A percentile compares a stretch with the other conserved stretches of the same genome.
phyloP scores from a whole-genome alignment of 2,329 filamentous ascomycete species.

The Nemania abortiva region DNA sequence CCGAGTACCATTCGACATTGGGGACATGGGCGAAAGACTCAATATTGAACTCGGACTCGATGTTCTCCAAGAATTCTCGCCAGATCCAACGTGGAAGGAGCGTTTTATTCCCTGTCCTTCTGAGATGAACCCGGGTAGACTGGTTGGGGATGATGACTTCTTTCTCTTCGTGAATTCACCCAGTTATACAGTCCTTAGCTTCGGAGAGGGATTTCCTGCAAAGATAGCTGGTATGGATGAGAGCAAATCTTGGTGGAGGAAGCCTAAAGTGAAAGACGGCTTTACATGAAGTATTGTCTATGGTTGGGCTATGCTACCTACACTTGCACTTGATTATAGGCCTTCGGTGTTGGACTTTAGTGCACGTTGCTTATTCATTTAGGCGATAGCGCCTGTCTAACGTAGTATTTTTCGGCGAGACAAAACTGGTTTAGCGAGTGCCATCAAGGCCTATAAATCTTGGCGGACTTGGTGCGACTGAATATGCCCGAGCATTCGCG shows the following conservation, averaged over 20 bases:
- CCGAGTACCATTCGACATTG: slow-evolving; percentile 19
- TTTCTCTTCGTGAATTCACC: slow-evolving; percentile 46
- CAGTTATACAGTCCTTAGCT: slow-evolving; percentile 48
- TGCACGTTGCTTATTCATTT: slow-evolving; percentile 1
- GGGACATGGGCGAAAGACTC: slow-evolving; percentile 26
- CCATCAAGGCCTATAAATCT: slow-evolving; percentile 14
- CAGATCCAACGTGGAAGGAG: slow-evolving; percentile 29
- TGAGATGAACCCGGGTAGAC: slow-evolving; percentile 30
- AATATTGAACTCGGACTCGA: slow-evolving; percentile 35
- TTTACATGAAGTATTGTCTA: slow-evolving; percentile 11
- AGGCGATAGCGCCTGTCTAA: background rate
- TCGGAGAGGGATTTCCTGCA: slow-evolving; percentile 41
- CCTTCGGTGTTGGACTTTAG: background rate
- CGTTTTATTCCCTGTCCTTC: slow-evolving; percentile 30
- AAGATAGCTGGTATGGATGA: slow-evolving; percentile 26
- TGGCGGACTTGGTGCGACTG: background rate
- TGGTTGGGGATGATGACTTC: slow-evolving; percentile 49
- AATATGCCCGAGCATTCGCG: background rate
- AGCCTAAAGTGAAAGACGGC: slow-evolving; percentile 18
- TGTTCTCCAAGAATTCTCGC: slow-evolving; percentile 37
- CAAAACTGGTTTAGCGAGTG: slow-evolving; percentile 35
- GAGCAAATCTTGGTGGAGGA: slow-evolving; percentile 37
- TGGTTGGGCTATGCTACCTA: background rate
- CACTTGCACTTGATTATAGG: background rate
- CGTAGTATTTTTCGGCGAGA: slow-evolving; percentile 34